Evolutionary conservation across 768 basidiomycete genomes (phyloP).

Genomic region (Amanita rimosa): DNA sequence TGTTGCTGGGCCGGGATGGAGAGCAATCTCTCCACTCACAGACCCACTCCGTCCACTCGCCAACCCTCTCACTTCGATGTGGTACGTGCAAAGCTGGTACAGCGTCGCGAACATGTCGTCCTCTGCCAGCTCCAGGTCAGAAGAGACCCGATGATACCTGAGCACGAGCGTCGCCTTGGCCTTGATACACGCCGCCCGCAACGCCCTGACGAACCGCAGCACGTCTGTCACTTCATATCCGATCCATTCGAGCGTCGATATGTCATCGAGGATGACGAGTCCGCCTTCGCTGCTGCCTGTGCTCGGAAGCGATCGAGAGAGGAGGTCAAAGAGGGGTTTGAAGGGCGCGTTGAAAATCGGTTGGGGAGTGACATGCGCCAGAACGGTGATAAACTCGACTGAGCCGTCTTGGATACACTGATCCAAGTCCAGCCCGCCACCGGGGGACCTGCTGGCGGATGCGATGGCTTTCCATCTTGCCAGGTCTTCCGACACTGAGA

Average conservation of each 20-base stretch:
- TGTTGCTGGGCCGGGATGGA: constrained; percentile 45
- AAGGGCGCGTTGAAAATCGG: constrained; percentile 13
- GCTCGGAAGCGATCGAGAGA: constrained; percentile 16
- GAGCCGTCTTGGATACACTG: constrained; percentile 26
- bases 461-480: constrained; percentile 54
- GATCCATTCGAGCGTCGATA: constrained; percentile 61
- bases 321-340: constrained; percentile 24
- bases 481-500: constrained; percentile 48
- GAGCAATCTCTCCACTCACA: constrained; percentile 66
- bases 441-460: constrained; percentile 46
- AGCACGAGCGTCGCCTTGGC: constrained; percentile 42
- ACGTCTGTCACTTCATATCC: constrained; percentile 44
- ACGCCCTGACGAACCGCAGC: constrained; percentile 45
- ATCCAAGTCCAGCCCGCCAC: constrained; percentile 17
- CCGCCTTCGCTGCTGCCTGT: too few relatives aligned
- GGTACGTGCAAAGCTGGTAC: constrained; percentile 53
- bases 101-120: constrained; percentile 47
- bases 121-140: constrained; percentile 27
- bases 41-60: constrained; percentile 67
- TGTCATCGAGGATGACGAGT: constrained; percentile 62
- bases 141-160: constrained; percentile 50
- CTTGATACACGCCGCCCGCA: constrained; percentile 47
- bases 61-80: constrained; percentile 61
- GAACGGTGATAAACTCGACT: constrained; percentile 45
- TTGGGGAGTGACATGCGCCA: constrained; percentile 11